These are phyloP conservation scores for Linderniella brevidens DNA, from an alignment of 257 asterid genomes.

Conservation along the genomic window DNA sequence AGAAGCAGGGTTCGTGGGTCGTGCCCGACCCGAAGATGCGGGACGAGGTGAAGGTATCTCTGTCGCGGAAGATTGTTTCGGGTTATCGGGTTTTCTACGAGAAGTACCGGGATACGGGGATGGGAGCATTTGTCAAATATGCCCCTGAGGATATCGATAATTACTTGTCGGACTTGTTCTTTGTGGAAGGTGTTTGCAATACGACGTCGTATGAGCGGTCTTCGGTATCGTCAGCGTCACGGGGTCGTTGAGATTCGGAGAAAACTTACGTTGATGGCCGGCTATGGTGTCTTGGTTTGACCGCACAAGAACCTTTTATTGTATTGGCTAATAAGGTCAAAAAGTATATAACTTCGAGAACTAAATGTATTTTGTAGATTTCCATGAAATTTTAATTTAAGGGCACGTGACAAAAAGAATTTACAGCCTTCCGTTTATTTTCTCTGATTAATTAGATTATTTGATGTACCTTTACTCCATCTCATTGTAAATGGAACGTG, in stretches of 20 bases:
- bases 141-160: conserved; percentile 68
- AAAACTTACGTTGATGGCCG: not conserved
- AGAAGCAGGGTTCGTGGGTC: conserved; percentile 40
- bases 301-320: no score
- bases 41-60: conserved; percentile 25
- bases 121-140: conserved; percentile 38
- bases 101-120: conserved; percentile 15
- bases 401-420: no score
- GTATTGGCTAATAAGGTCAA: no score
- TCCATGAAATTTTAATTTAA: no score
- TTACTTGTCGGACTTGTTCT: conserved; percentile 54
- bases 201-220: conserved; percentile 12
- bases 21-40: conserved; percentile 46
- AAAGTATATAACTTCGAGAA: no score
- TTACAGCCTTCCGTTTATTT: no score
- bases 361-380: no score
- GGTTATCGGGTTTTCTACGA: conserved; percentile 25
- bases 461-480: no score
- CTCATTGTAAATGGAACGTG: no score
- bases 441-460: no score
- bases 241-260: conserved; percentile 14
- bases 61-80: conserved; percentile 20
- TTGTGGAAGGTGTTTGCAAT: conserved; percentile 10
- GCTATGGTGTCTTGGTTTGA: no score
- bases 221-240: conserved; percentile 9